A percentile compares a stretch with the other conserved stretches of the same genome.
Conservation (phyloP, 2,329 filamentous ascomycete species). For the Aspergillus latus region DNA sequence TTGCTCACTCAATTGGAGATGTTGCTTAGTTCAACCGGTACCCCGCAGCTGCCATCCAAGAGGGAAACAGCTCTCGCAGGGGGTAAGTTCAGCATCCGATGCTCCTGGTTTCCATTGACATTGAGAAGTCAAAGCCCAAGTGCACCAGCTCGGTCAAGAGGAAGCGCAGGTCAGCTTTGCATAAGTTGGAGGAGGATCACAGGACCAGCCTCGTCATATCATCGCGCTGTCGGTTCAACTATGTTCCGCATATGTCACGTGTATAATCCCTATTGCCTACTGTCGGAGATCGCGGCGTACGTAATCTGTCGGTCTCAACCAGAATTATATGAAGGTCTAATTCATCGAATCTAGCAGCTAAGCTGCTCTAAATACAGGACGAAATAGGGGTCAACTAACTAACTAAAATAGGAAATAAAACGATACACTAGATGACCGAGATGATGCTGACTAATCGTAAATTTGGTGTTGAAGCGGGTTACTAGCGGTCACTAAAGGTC, state of each 20-base stretch:
- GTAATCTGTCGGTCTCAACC: too few species aligned
- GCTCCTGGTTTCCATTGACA: background rate
- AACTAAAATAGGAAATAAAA: too few species aligned
- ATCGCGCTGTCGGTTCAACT: conserved; percentile 3
- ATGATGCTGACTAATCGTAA: too few species aligned
- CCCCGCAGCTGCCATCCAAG: conserved; percentile 17
- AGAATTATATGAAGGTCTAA: too few species aligned
- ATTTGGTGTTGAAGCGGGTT: too few species aligned
- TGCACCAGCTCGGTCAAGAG: background rate
- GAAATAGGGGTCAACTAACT: too few species aligned
- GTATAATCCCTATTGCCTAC: background rate
- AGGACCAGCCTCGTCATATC: conserved; percentile 15
- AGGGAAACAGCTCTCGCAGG: conserved; percentile 3
- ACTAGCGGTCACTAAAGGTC: too few species aligned
- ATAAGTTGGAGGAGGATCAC: conserved; percentile 5
- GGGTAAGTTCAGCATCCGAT: conserved; percentile 11
- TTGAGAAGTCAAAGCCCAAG: background rate
- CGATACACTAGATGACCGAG: too few species aligned
- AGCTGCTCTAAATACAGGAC: too few species aligned
- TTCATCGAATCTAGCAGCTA: too few species aligned
- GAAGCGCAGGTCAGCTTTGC: background rate
- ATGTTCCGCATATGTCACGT: conserved; percentile 12
- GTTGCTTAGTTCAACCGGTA: conserved; percentile 12
- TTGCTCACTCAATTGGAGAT: conserved; percentile 20
- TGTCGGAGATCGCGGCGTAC: too few species aligned